phyloP scores from a whole-genome alignment of 352 stramenopile genomes.

The Elongisporangium prolatum region DNA sequence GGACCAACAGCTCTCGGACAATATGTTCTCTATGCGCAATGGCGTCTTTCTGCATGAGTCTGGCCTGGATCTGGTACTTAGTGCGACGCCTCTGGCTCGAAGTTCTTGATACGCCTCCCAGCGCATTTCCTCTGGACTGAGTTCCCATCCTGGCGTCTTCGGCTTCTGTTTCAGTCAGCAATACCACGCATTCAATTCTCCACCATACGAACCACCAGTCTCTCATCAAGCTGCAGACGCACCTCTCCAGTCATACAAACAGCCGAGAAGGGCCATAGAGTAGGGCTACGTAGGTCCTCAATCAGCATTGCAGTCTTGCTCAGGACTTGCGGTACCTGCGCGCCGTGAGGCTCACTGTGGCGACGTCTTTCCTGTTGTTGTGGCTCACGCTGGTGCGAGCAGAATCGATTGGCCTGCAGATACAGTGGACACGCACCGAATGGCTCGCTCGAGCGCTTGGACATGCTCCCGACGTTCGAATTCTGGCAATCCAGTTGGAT shows the following conservation, averaged over 20 bases:
- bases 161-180: not conserved
- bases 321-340: not conserved
- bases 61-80: conserved; percentile 11
- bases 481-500: not conserved
- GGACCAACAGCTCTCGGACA: not conserved
- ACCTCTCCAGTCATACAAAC: not conserved
- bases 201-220: not conserved
- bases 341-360: not conserved
- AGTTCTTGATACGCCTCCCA: conserved; percentile 63
- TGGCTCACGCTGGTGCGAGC: not conserved
- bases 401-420: not conserved
- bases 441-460: not conserved
- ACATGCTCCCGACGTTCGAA: not conserved
- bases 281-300: not conserved
- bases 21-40: not conserved
- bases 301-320: not conserved
- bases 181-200: not conserved
- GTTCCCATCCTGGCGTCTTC: not conserved
- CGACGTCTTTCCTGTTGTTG: not conserved
- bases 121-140: conserved; percentile 58
- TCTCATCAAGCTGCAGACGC: no score
- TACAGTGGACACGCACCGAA: not conserved
- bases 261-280: not conserved
- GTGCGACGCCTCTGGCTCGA: conserved; percentile 32
- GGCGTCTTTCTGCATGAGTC: not conserved